Evolutionary conservation across 2,329 filamentous ascomycete species (phyloP).

Genomic region (Atkinsonella hypoxylon): DNA sequence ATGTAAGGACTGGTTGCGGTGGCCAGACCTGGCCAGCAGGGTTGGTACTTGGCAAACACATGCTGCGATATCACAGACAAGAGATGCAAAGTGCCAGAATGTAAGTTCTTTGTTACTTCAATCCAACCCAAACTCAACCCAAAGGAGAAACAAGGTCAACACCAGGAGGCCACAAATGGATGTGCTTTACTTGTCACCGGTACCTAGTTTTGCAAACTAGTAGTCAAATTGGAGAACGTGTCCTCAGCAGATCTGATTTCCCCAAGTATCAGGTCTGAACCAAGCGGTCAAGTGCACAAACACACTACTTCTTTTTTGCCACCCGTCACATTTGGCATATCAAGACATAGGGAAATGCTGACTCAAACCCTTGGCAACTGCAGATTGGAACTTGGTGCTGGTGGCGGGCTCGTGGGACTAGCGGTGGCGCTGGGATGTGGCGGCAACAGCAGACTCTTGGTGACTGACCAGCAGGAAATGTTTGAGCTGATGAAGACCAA

Average conservation of each 20-base stretch:
- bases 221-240: no score
- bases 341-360: conserved; percentile 5
- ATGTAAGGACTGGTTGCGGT: conserved; percentile 78
- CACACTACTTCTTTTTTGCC: no score
- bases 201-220: no score
- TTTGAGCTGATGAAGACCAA: conserved; percentile 76
- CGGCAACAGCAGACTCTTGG: conserved; percentile 45
- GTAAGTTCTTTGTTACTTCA: no score
- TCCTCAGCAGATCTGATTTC: no score
- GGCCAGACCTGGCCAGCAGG: conserved; percentile 93
- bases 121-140: no score
- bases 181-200: no score
- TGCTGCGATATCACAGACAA: conserved; percentile 62
- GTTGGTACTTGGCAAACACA: conserved; percentile 74
- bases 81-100: conserved; percentile 56
- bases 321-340: no score
- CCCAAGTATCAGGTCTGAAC: no score
- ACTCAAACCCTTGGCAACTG: conserved; percentile 10
- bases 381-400: conserved; percentile 84
- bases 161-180: no score
- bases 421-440: conserved; percentile 46
- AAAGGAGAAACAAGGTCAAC: no score
- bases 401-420: conserved; percentile 73
- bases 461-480: conserved; percentile 88
- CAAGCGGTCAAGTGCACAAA: no score